These are phyloP conservation scores for Cryptococcus jaspeensis DNA, from an alignment of 1,284 basidiomycete species.

Conservation along the genomic window DNA sequence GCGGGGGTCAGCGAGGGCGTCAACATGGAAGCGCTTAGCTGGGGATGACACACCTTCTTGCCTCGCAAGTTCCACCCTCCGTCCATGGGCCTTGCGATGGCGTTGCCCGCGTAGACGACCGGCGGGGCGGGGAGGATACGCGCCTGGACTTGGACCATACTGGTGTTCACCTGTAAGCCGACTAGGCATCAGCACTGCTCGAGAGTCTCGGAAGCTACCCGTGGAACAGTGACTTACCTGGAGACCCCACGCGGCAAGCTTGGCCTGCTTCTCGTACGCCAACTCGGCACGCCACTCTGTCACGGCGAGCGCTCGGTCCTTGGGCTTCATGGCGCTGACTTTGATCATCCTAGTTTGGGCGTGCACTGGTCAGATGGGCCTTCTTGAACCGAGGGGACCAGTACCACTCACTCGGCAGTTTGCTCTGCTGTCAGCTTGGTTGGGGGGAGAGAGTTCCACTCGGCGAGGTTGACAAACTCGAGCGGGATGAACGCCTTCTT, in stretches of 20 bases:
- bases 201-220: not conserved
- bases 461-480: constrained; percentile 42
- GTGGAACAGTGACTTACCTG: constrained; percentile 27
- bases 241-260: constrained; percentile 49
- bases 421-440: constrained; percentile 39
- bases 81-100: constrained; percentile 15
- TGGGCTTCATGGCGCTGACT: constrained; percentile 41
- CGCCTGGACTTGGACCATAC: constrained; percentile 45
- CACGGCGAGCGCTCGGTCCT: constrained; percentile 26
- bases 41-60: constrained; percentile 19
- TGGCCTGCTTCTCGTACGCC: constrained; percentile 36
- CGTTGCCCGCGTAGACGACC: constrained; percentile 35
- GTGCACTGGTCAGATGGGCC: not conserved
- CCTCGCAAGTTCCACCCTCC: constrained; percentile 37
- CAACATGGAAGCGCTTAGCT: not conserved
- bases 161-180: constrained; percentile 31
- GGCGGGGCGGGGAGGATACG: constrained; percentile 44
- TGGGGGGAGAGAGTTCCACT: constrained; percentile 45
- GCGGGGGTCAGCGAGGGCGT: not conserved
- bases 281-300: constrained; percentile 32
- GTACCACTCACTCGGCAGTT: constrained; percentile 34
- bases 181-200: not conserved
- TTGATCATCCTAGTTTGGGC: constrained; percentile 47
- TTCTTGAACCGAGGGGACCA: not conserved
- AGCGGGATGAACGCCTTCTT: constrained; percentile 40